Evolutionary conservation across 192 early-diverging fungal genomes (phyloP).

Genomic region (Rhizophlyctis rosea): DNA sequence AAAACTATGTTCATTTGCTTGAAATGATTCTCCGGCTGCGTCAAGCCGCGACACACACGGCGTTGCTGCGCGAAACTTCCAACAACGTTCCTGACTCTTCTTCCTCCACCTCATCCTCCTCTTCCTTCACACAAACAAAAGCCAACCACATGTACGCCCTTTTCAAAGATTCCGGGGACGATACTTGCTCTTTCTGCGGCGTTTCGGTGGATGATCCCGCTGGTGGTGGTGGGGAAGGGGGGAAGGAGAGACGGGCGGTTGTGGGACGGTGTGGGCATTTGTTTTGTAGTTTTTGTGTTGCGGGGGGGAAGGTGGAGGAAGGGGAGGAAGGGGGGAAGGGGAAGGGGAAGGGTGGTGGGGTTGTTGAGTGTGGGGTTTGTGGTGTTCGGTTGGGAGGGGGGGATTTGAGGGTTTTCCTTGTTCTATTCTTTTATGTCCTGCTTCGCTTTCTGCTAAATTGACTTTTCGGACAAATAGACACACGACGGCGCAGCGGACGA

Average conservation of each 20-base stretch:
- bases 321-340: not conserved
- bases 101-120: not conserved
- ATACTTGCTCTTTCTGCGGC: slow-evolving; percentile 35
- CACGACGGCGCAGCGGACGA: too few relatives aligned
- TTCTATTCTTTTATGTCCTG: too few relatives aligned
- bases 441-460: too few relatives aligned
- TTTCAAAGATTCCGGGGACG: slow-evolving; percentile 46
- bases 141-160: slow-evolving; percentile 31
- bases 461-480: too few relatives aligned
- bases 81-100: not conserved
- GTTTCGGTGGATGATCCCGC: slow-evolving; percentile 15
- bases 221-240: not conserved
- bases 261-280: slow-evolving; percentile 6
- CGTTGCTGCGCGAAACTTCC: slow-evolving; percentile 34
- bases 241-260: not conserved
- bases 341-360: slow-evolving; percentile 3
- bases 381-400: not conserved
- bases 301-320: too few relatives aligned
- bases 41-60: slow-evolving; percentile 44
- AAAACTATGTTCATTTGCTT: slow-evolving; percentile 46
- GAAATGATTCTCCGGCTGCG: slow-evolving; percentile 49
- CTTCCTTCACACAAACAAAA: slow-evolving; percentile 33
- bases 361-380: not conserved
- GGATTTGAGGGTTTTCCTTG: not conserved
- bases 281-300: not conserved